Percentiles rank a stretch among this genome's conserved stretches.
phyloP scores from a whole-genome alignment of 306 rosid species.

The Cucumis melo region DNA sequence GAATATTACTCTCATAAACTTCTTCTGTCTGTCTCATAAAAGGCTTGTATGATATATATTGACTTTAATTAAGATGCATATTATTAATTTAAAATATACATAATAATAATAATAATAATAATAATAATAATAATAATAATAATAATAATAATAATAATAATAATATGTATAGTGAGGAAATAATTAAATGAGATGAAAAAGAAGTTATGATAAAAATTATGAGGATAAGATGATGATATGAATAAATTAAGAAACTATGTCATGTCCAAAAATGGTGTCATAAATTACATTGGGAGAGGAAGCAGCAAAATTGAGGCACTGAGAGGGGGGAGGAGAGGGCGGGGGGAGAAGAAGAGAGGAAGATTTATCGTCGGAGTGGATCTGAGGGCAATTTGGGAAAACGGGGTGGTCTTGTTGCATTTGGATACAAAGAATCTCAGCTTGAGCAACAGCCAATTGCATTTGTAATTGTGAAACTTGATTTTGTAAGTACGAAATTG shows the following conservation, averaged over 20 bases:
- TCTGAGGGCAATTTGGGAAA: constrained; percentile 8
- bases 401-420: constrained; percentile 50
- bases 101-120: too few relatives aligned
- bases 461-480: constrained; percentile 82
- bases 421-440: constrained; percentile 77
- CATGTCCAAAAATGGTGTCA: constrained; percentile 42
- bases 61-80: too few relatives aligned
- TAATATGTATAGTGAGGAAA: background rate
- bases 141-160: too few relatives aligned
- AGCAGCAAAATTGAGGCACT: constrained; percentile 31
- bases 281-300: constrained; percentile 45
- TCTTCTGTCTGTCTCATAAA: too few relatives aligned
- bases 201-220: background rate
- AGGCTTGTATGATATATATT: too few relatives aligned
- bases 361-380: background rate
- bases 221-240: background rate
- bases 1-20: too few relatives aligned
- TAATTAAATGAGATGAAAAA: background rate
- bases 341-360: constrained; percentile 17
- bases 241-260: constrained; percentile 47
- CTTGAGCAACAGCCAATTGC: constrained; percentile 89
- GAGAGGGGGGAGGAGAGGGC: constrained; percentile 24
- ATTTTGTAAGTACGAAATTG: constrained; percentile 61
- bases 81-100: too few relatives aligned
- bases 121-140: too few relatives aligned